Base-by-base conservation (phyloP, 129 eudicot genomes). In the Escallonia rubra region DNA sequence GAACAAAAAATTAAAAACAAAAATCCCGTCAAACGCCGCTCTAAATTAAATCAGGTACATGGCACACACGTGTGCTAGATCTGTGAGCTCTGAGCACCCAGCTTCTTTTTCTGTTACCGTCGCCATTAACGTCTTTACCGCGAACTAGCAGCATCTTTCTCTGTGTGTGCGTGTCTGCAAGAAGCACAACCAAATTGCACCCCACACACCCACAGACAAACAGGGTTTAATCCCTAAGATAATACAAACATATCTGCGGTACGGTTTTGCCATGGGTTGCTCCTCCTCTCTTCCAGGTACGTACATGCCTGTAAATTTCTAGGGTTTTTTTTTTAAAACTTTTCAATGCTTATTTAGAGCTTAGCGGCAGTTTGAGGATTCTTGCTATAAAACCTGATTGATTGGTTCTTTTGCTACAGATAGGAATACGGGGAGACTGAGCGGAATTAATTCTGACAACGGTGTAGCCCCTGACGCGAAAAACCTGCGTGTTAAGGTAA, bases 401-500 rank as follows among this genome's bases (percentile, higher is more conserved):
- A 5, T 64, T 52, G 16, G 13, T 53, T 12, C 3, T 53, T 5
- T 69, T 14, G 50, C 48, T 72, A 74, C 89, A 88, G 96, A 79
- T 70, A 91, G 86, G 72, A 77, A 69, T 82, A 49, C 76, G 62
- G 87, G 96, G 59, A 85, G 80, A 60, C 53, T 68, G 8, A 85
- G 89, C 61, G 84, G 91, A 68, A 81, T 85, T 42, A 91, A 83
- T 69, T 76, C 73, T 57, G 89, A 72, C 4, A 77, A 43, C 63
- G 81, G 75, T 15, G 89, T 74, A 13, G 81, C 72, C 16, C 72
- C 76, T 50, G 96, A 91, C 69, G 76, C 96, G 8, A 88, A 83
- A 70, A 91, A 88, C 72, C 83, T 87, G 56, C 86, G 86, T 41
- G 97, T 87, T 62, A 91, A 91, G 97, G 97, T 87, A 72, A 23